Base-by-base conservation (phyloP, 169 alveolate species). In the Eimeria acervulina region DNA sequence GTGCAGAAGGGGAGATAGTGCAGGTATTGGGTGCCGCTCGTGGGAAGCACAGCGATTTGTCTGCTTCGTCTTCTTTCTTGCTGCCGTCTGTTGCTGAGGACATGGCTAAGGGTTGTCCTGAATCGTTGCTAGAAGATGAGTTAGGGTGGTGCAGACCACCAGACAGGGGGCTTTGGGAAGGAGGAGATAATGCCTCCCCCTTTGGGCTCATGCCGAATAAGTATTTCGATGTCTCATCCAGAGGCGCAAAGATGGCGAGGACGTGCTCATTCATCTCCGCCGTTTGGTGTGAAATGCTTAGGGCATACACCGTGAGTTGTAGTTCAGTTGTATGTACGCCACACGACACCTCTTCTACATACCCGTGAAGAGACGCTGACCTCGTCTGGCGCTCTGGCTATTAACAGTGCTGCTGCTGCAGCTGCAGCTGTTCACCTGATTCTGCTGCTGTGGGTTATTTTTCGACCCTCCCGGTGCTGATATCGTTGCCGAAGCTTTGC, bases 251-350 rank as follows among this genome's bases (percentile, higher is more conserved):
- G 59, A 97, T 97, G 94, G 99, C 98, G 66, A 95, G 99, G 70
- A 98, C 99, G 8, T 97, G 98, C 68, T 97, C 99, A 28, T 98
- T 98, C 97, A 97, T 98, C 85, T 96, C 99, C 8, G 99, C 99
- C 33, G 99, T 98, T 47, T 98, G 98, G 98, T 97, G 99, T 89
- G 99, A 98, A 91, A 98, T 98, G 99, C 98, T 98, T 59, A 96
- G 99, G 63, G 99, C 99, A 15, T 98, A 98, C 95, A 98, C 99
- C n/a, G 99, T 98, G 47, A 90, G 97, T 28, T 59, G n/a, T 47
- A 21, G 74, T 2, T 8, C 26, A 23, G 7, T 47, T 51, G 59
- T 17, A 51, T 42, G 26, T 51, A 38, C 76, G 51, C 72, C n/a
- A n/a, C n/a, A n/a, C n/a, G n/a, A 36, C 83, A 70, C 4, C 10